A percentile compares a stretch with the other conserved stretches of the same genome.
These are phyloP conservation scores for Colletotrichum chlorophyti DNA, from an alignment of 2,329 filamentous ascomycete species.

Conservation along the genomic window DNA sequence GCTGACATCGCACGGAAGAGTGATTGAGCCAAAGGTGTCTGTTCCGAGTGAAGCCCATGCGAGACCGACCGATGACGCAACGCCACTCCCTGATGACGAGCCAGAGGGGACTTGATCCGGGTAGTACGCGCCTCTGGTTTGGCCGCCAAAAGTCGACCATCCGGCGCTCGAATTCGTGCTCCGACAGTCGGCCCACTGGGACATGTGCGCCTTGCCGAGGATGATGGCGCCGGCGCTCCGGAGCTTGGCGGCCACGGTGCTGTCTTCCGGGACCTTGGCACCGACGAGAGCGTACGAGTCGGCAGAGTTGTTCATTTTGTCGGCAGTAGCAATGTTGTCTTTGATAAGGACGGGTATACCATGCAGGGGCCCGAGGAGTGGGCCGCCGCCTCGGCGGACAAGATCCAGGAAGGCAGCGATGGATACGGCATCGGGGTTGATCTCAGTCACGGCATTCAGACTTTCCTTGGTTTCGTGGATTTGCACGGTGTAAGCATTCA, in stretches of 20 bases:
- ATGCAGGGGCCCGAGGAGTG: slow-evolving; percentile 49
- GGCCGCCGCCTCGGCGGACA: slow-evolving; percentile 28
- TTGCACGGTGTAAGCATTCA: slow-evolving; percentile 40
- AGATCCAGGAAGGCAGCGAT: slow-evolving; percentile 45
- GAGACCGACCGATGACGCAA: slow-evolving; percentile 62
- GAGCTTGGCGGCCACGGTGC: slow-evolving; percentile 65
- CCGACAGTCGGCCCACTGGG: slow-evolving; percentile 70
- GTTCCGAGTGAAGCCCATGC: slow-evolving; percentile 44
- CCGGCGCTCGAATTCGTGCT: slow-evolving; percentile 64
- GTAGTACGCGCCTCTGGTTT: slow-evolving; percentile 67
- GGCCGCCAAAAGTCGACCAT: slow-evolving; percentile 70
- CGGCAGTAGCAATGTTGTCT: slow-evolving; percentile 69
- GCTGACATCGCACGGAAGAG: slow-evolving; percentile 59
- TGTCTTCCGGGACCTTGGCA: slow-evolving; percentile 61
- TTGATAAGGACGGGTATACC: slow-evolving; percentile 72
- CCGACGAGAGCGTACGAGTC: slow-evolving; percentile 70
- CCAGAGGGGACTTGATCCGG: slow-evolving; percentile 67
- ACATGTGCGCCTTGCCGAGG: slow-evolving; percentile 70
- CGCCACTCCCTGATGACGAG: slow-evolving; percentile 67
- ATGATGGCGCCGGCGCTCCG: slow-evolving; percentile 67
- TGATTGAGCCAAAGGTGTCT: slow-evolving; percentile 71
- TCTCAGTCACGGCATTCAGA: slow-evolving; percentile 38
- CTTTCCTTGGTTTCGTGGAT: slow-evolving; percentile 38
- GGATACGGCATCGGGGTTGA: slow-evolving; percentile 45
- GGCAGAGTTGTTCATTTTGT: slow-evolving; percentile 67